A percentile compares a stretch with the other conserved stretches of the same genome.
phyloP scores from a whole-genome alignment of 352 stramenopile genomes.

The Pythium brassicae region DNA sequence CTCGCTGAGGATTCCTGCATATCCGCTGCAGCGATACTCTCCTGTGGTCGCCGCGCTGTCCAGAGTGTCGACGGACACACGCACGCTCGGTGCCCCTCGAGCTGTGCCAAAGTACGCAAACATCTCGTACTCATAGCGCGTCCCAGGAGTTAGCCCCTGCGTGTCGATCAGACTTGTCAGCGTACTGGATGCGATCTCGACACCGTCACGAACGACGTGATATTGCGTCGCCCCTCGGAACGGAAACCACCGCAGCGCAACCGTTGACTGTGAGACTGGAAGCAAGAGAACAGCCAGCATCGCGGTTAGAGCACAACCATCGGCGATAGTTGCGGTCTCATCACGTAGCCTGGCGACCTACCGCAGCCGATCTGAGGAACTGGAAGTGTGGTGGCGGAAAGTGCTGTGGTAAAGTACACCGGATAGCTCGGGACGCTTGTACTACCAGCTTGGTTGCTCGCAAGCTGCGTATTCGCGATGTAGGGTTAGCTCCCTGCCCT shows the following conservation, averaged over 20 bases:
- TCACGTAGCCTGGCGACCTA: slow-evolving; percentile 2
- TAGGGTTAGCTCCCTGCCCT: background rate
- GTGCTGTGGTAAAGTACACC: slow-evolving; percentile 26
- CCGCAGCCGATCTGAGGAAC: slow-evolving; percentile 28
- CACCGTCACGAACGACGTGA: slow-evolving; percentile 26
- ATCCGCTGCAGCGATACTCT: slow-evolving; percentile 19
- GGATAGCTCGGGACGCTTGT: slow-evolving; percentile 14
- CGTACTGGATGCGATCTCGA: slow-evolving; percentile 5
- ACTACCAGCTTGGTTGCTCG: slow-evolving; percentile 11
- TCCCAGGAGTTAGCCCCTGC: slow-evolving; percentile 5
- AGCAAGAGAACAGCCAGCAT: background rate
- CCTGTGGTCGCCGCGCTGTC: slow-evolving; percentile 1
- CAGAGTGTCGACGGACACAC: slow-evolving; percentile 15
- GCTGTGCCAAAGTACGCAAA: slow-evolving; percentile 10
- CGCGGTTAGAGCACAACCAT: background rate
- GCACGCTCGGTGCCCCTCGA: slow-evolving; percentile 7
- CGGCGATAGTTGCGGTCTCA: background rate
- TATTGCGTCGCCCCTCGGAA: slow-evolving; percentile 37
- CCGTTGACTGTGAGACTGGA: slow-evolving; percentile 25
- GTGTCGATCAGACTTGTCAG: slow-evolving; percentile 8
- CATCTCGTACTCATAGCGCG: slow-evolving; percentile 21
- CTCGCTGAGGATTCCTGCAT: slow-evolving; percentile 23
- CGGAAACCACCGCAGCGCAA: slow-evolving; percentile 41
- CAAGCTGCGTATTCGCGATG: slow-evolving; percentile 4
- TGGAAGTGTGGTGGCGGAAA: slow-evolving; percentile 11